Evolutionary conservation across 495 filamentous ascomycete genomes (phyloP), one percentile per base, ranked within the genome.

Genomic region (Rusavskia elegans): DNA sequence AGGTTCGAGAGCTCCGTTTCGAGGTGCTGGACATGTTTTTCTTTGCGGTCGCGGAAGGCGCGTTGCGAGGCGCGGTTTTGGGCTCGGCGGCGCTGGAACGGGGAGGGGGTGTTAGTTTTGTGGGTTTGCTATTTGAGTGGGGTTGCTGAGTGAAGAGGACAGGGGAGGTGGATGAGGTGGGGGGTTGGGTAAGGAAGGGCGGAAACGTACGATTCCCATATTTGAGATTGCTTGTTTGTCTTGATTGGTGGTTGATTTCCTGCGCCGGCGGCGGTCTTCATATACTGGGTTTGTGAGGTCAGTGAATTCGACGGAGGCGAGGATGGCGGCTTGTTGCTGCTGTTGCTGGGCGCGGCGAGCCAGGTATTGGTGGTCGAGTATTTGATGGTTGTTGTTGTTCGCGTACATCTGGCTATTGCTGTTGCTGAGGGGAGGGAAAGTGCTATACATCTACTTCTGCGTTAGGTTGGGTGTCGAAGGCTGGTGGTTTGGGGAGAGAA

Each of bases 41-140:
- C 71, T 56, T 73, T 73, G 50, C 71, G 68, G 44, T 73, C 69
- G 49, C 71, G 69, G 59, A 72, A 74, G 40, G 71, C 71, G 46
- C 71, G 67, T 57, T 73, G 70, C 3, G 76, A 77, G 52, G 73
- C 74, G 42, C 76, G 69, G 56, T 79, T 79, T 59, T 79, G 76
- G 19, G 74, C 75, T 57, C 76, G 68, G 51, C 76, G 71, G 16
- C 75, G 67, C 76, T 79, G 59, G 2, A 38, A 13, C 42, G 32
- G 54, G 50, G 50, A 13, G 37, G 32, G 50, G 45, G n/a, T 45
- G 52, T 32, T 27, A 50, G 48, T 39, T 38, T 10, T 27, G 17
- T 13, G 29, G 3, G 4, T 30, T 30, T 30, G 29, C 8, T 4
- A 30, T 4, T 3, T 3, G 29, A 8, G 7, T 35, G 32, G 16